Evolutionary conservation across 371 early-diverging fungal genomes (phyloP), one percentile per base, ranked within the genome.

Genomic region (Amoeboaphelidium protococcarum): DNA sequence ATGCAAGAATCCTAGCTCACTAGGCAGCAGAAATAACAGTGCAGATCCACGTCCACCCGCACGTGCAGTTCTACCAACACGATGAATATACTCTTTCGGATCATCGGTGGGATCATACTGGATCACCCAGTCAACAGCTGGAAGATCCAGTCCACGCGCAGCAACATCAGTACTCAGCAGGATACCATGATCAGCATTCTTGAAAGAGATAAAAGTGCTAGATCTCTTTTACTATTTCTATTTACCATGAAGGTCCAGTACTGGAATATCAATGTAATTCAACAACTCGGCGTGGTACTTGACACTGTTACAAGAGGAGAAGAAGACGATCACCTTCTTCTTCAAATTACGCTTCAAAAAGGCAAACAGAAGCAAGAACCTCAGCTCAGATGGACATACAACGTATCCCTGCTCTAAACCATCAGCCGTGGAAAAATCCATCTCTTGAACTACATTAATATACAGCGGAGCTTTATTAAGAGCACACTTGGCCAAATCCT

Each of bases 81-180:
- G 79, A 59, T 98, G 98, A 53, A 95, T 90, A 60, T 96, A 98
- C 57, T 94, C 91, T 60, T 59, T 58, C 47, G 86, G 84, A 67
- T 87, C 94, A 78, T 89, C 85, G 54, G 99, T 96, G 19, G 95
- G 85, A 64, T 98, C 99, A 60, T 75, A 98, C 62, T 98, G 97
- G 51, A 97, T 78, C 53, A 98, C 89, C 82, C 89, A 84, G 58
- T 95, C 95, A 16, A 97, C 95, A 13, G 80, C 74, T 25, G 94
- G 87, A 53, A 98, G 89, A 65, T 98, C 99, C 25, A 98, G 65
- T 1, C 99, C 99, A 64, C 99, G 74, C 2, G 97, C 92, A 23
- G 92, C 96, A 24, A 98, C 89, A 58, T 98, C 94, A 27, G 99
- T 97, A 62, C 92, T 90, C 52, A 92, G 68, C 45, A 95, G 63